These are phyloP conservation scores for Penicillium nucicola DNA, from an alignment of 495 filamentous ascomycete genomes.

Conservation along the genomic window DNA sequence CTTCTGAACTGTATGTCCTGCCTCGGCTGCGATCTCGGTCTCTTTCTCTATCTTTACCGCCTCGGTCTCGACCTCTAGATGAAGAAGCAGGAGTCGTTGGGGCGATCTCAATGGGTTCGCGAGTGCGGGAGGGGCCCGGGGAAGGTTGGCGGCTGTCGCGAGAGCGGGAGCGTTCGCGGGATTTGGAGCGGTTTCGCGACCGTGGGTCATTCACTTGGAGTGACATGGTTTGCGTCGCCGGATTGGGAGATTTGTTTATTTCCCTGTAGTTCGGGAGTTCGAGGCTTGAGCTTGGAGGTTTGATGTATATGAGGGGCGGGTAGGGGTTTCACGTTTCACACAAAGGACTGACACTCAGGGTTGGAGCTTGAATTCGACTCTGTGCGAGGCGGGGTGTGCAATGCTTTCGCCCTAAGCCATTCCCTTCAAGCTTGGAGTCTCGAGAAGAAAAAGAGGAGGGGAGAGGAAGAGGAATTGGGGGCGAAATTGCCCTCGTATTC, in stretches of 20 bases:
- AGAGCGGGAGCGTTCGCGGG: slow-evolving; percentile 49
- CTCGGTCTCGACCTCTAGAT: background rate
- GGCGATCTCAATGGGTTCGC: slow-evolving; percentile 13
- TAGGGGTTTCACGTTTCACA: background rate
- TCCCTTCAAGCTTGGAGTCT: background rate
- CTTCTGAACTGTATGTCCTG: slow-evolving; percentile 25
- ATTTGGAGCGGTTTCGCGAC: slow-evolving; percentile 59
- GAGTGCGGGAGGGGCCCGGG: slow-evolving; percentile 12
- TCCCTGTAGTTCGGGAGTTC: no score
- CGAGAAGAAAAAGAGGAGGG: slow-evolving; percentile 4
- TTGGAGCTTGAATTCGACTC: no score
- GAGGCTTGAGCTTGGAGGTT: no score
- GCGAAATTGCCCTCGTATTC: background rate
- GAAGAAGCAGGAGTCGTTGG: slow-evolving; percentile 3
- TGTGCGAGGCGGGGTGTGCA: no score
- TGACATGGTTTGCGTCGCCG: slow-evolving; percentile 30
- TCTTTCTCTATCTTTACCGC: background rate
- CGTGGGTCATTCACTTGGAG: slow-evolving; percentile 57
- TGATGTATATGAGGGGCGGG: background rate
- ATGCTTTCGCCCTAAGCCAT: background rate
- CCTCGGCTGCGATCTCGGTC: slow-evolving; percentile 8
- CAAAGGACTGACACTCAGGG: no score
- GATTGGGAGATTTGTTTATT: slow-evolving; percentile 19
- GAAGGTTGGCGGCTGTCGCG: slow-evolving; percentile 44
- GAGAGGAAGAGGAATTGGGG: slow-evolving; percentile 6